phyloP scores from a whole-genome alignment of 2,329 filamentous ascomycete genomes.

The Trichoderma sp. region DNA sequence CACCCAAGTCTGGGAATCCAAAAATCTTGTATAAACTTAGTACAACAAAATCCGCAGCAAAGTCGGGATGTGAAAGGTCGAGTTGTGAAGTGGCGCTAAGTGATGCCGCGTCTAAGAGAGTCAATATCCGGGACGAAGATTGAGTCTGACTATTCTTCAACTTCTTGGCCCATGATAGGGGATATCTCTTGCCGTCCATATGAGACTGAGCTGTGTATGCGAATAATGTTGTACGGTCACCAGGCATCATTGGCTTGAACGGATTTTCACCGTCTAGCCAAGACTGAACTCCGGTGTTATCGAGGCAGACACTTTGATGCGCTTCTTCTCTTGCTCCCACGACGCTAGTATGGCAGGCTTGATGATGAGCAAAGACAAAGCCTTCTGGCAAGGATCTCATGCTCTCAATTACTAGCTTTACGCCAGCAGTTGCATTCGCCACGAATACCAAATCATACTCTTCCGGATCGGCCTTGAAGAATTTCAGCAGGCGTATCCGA shows the following conservation, averaged over 20 bases:
- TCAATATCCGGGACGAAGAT: conserved; percentile 51
- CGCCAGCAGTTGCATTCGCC: conserved; percentile 85
- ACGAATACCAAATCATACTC: conserved; percentile 90
- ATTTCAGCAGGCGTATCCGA: conserved; percentile 68
- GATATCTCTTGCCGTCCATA: conserved; percentile 78
- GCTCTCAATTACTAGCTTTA: conserved; percentile 82
- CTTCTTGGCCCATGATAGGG: conserved; percentile 65
- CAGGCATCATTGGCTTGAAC: conserved; percentile 32
- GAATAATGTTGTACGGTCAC: conserved; percentile 53
- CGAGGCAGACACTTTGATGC: conserved; percentile 63
- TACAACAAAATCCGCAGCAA: conserved; percentile 79
- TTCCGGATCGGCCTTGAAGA: conserved; percentile 79
- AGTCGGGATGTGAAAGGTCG: conserved; percentile 62
- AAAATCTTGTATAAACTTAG: conserved; percentile 98
- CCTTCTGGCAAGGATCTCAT: conserved; percentile 69
- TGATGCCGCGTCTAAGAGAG: conserved; percentile 82
- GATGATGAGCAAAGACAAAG: conserved; percentile 81
- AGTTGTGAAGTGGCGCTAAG: conserved; percentile 75
- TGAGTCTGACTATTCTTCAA: conserved; percentile 41
- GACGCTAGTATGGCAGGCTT: conserved; percentile 82
- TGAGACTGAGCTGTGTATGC: conserved; percentile 92
- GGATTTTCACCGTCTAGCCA: conserved; percentile 58
- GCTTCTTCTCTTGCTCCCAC: conserved; percentile 79
- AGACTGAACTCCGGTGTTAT: conserved; percentile 60
- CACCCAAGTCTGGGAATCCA: conserved; percentile 89